Conservation (phyloP, 1,284 basidiomycete species). For the Tausonia pullulans region DNA sequence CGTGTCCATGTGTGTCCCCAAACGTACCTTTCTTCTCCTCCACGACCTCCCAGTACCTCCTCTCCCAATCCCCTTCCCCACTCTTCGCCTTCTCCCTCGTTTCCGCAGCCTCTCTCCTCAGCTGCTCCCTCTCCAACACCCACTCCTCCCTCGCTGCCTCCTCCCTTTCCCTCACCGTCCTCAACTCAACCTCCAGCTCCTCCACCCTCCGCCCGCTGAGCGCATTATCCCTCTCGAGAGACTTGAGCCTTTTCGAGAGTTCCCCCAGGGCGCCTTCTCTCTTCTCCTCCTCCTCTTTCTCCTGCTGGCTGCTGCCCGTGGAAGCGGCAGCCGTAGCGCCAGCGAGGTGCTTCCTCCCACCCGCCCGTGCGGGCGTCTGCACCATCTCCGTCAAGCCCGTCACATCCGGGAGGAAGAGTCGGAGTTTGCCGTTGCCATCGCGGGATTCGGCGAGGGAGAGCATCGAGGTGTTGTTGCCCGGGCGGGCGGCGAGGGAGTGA, state of each 20-base stretch:
- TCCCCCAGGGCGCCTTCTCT: no score
- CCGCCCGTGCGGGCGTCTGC: neutral
- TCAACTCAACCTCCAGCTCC: conserved; percentile 70
- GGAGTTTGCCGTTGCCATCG: neutral
- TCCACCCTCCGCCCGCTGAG: conserved; percentile 61
- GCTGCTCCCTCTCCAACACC: conserved; percentile 22
- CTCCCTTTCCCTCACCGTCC: conserved; percentile 30
- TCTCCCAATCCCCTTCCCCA: conserved; percentile 25
- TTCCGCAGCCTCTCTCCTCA: conserved; percentile 21
- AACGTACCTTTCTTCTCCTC: conserved; percentile 69
- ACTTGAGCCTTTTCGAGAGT: conserved; percentile 32
- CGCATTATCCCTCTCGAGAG: conserved; percentile 67
- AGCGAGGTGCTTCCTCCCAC: neutral
- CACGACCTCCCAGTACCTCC: conserved; percentile 56
- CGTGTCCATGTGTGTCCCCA: neutral
- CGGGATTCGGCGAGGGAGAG: neutral
- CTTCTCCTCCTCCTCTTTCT: no score
- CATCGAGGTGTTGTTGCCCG: no score
- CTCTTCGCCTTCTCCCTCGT: conserved; percentile 21
- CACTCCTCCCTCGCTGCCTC: conserved; percentile 17
- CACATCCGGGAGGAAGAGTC: conserved; percentile 13
- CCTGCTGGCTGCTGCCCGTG: neutral
- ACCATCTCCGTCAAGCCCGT: conserved; percentile 8
- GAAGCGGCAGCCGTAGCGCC: neutral
- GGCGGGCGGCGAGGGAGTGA: no score